These are phyloP conservation scores for Globisporangium paroecandrum DNA, from an alignment of 352 stramenopile species.

Conservation along the genomic window DNA sequence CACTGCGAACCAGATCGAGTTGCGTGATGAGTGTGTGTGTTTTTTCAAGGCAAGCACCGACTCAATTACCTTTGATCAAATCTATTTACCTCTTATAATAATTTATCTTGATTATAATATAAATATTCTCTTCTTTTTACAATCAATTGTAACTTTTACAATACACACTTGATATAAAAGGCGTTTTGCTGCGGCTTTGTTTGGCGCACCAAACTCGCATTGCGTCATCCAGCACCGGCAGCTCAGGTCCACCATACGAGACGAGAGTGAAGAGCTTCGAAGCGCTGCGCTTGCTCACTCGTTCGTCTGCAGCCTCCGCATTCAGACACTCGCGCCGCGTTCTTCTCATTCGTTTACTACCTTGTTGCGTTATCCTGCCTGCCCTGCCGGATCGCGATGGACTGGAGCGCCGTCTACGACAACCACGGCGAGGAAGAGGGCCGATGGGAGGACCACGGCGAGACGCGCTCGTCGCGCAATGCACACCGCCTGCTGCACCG, in stretches of 20 bases:
- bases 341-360: neutral
- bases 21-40: neutral
- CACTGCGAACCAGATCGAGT: neutral
- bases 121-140: neutral
- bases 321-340: neutral
- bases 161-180: neutral
- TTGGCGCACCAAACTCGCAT: neutral
- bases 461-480: constrained; percentile 69
- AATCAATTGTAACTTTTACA: neutral
- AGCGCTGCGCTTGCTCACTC: neutral
- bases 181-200: neutral
- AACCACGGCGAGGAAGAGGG: constrained; percentile 66
- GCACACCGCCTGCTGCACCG: constrained; percentile 66
- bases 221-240: constrained; percentile 9
- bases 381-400: constrained; percentile 32
- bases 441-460: constrained; percentile 61
- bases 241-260: neutral
- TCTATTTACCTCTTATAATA: no score
- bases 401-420: constrained; percentile 75
- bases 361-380: no score
- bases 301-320: constrained; percentile 4
- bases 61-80: no score
- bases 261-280: neutral
- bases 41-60: neutral
- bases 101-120: no score